Base-by-base conservation (phyloP, 2,329 filamentous ascomycete species). In the Pyrenophora graminea region DNA sequence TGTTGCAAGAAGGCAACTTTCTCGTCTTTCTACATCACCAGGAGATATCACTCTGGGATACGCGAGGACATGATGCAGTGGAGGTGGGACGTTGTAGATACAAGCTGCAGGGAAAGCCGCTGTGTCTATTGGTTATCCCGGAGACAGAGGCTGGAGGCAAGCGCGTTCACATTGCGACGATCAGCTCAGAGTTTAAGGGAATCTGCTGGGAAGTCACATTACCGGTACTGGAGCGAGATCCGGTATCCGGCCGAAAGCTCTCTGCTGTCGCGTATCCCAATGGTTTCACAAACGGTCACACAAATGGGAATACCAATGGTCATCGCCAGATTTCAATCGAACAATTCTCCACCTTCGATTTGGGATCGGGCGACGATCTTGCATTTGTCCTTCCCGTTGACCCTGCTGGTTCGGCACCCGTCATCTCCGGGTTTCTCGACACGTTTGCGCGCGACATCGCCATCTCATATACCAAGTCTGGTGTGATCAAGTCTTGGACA, bases 381-480 rank as follows among this genome's bases (percentile, higher is more conserved):
- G 75, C 76, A 3, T 83, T 82, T 57, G 78, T 96, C 15, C 77
- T 96, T 8, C 90, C 91, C 0, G 90, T 96, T 39, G 92, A 96
- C 64, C 91, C 91, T 43, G 91, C 91, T 1, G 92, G 91, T 1
- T 85, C 88, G 9, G 79, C 82, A 33, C 83, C 86, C 1, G 80
- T 86, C 3, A 83, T 85, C 9, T 89, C 90, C 3, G 89, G 88
- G 0, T 95, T 91, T 56, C 80, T 96, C 27, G 91, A 96, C 70
- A 84, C 90, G 0, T 96, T 96, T 70, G 89, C 91, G 9, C 85
- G 87, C 33, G 91, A 96, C 67, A 85, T 95, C 42, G 91, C 90
- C 10, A 85, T 96, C 21, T 94, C 91, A 1, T 96, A 94, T 68
- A 93, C 89, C 0, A 79, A 83, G 18, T 81, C 81, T 8, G 92